These are phyloP conservation scores for Lactarius deliciosus DNA, from an alignment of 768 basidiomycete species.

Conservation along the genomic window DNA sequence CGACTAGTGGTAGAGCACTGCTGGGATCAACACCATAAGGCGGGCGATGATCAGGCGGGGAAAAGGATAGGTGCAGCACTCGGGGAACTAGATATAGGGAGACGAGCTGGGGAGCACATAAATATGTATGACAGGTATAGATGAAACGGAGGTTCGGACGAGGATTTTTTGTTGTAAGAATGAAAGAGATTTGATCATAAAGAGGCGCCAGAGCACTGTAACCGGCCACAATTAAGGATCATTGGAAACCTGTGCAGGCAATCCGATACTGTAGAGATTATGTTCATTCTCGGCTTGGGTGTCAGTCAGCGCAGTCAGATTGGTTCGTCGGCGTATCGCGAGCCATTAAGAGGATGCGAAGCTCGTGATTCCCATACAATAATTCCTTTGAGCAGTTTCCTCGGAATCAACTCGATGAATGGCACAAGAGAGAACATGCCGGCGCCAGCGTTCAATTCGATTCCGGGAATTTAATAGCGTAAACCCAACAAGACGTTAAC, in stretches of 20 bases:
- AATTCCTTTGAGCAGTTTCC: slow-evolving; percentile 22
- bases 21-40: slow-evolving; percentile 20
- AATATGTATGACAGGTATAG: slow-evolving; percentile 27
- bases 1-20: slow-evolving; percentile 6
- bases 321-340: slow-evolving; percentile 17
- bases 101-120: slow-evolving; percentile 19
- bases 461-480: slow-evolving; percentile 29
- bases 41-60: slow-evolving; percentile 22
- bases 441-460: slow-evolving; percentile 28
- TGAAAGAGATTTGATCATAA: slow-evolving; percentile 28
- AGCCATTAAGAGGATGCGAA: slow-evolving; percentile 17
- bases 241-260: slow-evolving; percentile 27
- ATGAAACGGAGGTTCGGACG: slow-evolving; percentile 26
- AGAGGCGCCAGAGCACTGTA: slow-evolving; percentile 18
- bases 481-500: slow-evolving; percentile 23
- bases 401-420: slow-evolving; percentile 28
- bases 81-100: slow-evolving; percentile 29
- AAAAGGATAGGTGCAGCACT: slow-evolving; percentile 20
- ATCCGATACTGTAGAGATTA: slow-evolving; percentile 20
- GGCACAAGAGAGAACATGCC: slow-evolving; percentile 28
- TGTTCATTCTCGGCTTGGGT: slow-evolving; percentile 15
- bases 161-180: slow-evolving; percentile 24
- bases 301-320: slow-evolving; percentile 1
- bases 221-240: slow-evolving; percentile 27
- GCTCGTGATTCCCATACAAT: slow-evolving; percentile 25